phyloP scores from a whole-genome alignment of 192 early-diverging fungal species.

The Dissophora ornata region DNA sequence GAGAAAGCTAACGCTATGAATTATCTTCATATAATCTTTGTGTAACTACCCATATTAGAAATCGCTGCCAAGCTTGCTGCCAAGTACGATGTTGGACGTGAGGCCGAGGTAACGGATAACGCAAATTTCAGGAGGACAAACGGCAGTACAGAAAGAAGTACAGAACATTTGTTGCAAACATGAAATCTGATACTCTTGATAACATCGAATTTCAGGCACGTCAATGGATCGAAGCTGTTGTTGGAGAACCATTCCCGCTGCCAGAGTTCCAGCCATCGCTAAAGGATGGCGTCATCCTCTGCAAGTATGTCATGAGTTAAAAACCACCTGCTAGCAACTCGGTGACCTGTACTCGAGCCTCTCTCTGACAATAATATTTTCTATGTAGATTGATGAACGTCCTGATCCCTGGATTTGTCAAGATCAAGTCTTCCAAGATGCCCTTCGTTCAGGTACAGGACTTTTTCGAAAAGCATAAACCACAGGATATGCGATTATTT shows the following conservation, averaged over 20 bases:
- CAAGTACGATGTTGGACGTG: conserved; percentile 47
- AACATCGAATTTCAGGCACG: conserved; percentile 63
- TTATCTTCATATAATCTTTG: neutral
- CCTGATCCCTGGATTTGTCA: conserved; percentile 63
- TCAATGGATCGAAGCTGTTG: conserved; percentile 74
- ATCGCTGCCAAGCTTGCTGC: conserved; percentile 56
- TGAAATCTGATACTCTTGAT: too few species aligned
- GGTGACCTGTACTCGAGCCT: too few species aligned
- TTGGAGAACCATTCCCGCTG: conserved; percentile 64
- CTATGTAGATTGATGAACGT: conserved; percentile 64
- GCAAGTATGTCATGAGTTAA: conserved; percentile 70
- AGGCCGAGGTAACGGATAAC: conserved; percentile 39
- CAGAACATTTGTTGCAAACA: too few species aligned
- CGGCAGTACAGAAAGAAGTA: neutral
- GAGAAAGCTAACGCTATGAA: neutral
- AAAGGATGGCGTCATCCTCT: conserved; percentile 80
- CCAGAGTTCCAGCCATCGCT: conserved; percentile 73
- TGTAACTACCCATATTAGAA: conserved; percentile 23
- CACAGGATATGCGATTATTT: too few species aligned
- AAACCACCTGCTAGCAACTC: too few species aligned
- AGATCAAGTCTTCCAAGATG: conserved; percentile 74
- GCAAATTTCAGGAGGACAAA: neutral
- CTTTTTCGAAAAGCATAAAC: too few species aligned
- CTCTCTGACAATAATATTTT: neutral
- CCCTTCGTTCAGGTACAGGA: conserved; percentile 75